Conservation (phyloP, 2,329 filamentous ascomycete genomes). For the Botrytis paeoniae region DNA sequence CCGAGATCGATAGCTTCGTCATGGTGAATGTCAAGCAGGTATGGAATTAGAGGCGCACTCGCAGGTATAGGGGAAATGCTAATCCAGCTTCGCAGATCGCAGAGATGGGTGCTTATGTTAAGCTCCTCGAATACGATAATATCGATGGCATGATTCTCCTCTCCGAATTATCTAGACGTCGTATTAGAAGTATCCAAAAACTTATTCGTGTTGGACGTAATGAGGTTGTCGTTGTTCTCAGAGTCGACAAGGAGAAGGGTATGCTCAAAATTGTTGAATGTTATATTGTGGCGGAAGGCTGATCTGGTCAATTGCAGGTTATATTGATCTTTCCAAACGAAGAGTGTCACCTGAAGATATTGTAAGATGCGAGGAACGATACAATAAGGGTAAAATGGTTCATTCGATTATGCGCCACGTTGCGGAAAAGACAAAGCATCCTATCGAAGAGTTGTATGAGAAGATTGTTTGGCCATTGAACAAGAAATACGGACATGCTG, state of each 20-base stretch:
- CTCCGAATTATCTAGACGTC: constrained; percentile 93
- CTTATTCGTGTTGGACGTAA: constrained; percentile 97
- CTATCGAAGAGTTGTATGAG: constrained; percentile 94
- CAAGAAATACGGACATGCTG: constrained; percentile 93
- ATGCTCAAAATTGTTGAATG: constrained; percentile 32
- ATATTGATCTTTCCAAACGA: constrained; percentile 98
- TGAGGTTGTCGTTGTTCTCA: constrained; percentile 95
- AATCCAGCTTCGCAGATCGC: constrained; percentile 64
- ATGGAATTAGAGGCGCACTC: constrained; percentile 34
- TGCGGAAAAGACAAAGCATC: constrained; percentile 89
- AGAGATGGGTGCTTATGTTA: constrained; percentile 99
- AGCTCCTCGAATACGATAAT: constrained; percentile 99
- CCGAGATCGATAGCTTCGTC: constrained; percentile 98
- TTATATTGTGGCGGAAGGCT: not conserved
- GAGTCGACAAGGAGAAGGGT: constrained; percentile 99
- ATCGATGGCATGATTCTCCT: constrained; percentile 99
- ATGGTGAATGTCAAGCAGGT: constrained; percentile 99
- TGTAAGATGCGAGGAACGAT: constrained; percentile 96
- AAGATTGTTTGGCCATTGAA: constrained; percentile 95
- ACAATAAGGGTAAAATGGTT: constrained; percentile 99
- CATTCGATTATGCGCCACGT: constrained; percentile 99
- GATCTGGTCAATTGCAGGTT: constrained; percentile 51
- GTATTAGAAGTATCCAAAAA: constrained; percentile 98
- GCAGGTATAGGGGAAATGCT: constrained; percentile 11
- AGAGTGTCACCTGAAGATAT: constrained; percentile 97